Evolutionary conservation across 2,329 filamentous ascomycete genomes (phyloP), one percentile per base, ranked within the genome.

Genomic region (Beauveria varroae): DNA sequence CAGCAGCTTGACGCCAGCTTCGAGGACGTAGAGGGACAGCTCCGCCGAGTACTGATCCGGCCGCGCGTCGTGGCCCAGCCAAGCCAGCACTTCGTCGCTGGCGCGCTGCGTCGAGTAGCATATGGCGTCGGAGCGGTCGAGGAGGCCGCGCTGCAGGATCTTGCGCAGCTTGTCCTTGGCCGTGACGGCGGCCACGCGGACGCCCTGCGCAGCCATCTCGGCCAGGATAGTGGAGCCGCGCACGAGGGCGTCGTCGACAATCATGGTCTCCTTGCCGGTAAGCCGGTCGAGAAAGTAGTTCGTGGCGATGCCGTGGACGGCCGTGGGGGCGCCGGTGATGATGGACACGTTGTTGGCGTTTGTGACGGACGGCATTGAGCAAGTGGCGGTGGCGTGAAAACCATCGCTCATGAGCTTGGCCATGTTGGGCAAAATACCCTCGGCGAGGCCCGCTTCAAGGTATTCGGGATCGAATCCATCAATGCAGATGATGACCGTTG

Each of bases 301-400:
- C 0, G 75, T 76, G 2, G 74, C 68, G 52, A 78, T 76, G 26
- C 76, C 76, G 54, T 79, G 76, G 9, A 72, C 67, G 3, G 69
- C 62, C 1, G 76, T 70, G 2, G 76, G 74, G 10, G 68, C 69
- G 5, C 76, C 75, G 1, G 76, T 78, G 65, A 78, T 76, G 60
- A 78, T 78, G 56, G 74, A 76, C 4, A 76, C 69, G 59, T 78
- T 78, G 68, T 78, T 78, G 3, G 76, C 74, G 60, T 78, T 78
- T 12, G 76, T 78, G 61, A 78, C 73, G 1, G 76, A 75, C 0
- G 76, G 76, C 75, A 78, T 78, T 37, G 71, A 70, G 50, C 70
- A 71, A 44, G 73, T 69, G 1, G 75, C 76, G 0, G 72, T 74
- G 1, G 66, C 65, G 57, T 75, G 72, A 65, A 78, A 78, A 6